phyloP scores from a whole-genome alignment of 805 yeast species.

The Saturnispora zaruensis region DNA sequence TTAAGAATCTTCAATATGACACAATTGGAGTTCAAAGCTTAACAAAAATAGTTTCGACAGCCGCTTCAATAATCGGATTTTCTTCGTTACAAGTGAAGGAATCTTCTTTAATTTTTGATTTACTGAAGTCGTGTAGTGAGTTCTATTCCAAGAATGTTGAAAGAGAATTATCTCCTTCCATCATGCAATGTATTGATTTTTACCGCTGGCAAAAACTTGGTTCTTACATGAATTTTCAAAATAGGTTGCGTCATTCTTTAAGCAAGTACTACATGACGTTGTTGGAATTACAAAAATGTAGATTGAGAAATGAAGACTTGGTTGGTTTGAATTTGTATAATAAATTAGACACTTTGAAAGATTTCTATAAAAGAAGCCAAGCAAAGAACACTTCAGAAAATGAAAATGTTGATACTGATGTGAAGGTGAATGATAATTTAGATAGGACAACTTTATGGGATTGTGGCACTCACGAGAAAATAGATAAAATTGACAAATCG shows the following conservation, averaged over 20 bases:
- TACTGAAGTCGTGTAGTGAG: constrained; percentile 32
- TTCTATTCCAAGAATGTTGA: constrained; percentile 46
- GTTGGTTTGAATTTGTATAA: constrained; percentile 10
- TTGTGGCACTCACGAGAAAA: constrained; percentile 33
- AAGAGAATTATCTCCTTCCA: constrained; percentile 40
- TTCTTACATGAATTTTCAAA: constrained; percentile 56
- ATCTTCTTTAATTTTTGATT: constrained; percentile 19
- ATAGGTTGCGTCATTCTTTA: constrained; percentile 42
- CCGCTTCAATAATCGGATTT: constrained; percentile 14
- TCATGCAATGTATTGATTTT: constrained; percentile 46
- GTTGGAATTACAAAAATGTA: constrained; percentile 28
- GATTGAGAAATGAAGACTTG: constrained; percentile 23
- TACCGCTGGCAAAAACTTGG: constrained; percentile 57
- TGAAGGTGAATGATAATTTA: constrained; percentile 45
- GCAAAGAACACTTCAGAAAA: neutral
- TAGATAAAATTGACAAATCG: constrained; percentile 12
- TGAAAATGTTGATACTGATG: constrained; percentile 21
- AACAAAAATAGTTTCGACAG: constrained; percentile 38
- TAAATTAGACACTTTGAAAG: constrained; percentile 9
- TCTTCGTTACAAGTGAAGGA: neutral
- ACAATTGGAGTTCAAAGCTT: constrained; percentile 48
- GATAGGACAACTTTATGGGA: constrained; percentile 50
- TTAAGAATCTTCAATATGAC: constrained; percentile 73
- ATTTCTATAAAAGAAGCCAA: constrained; percentile 11
- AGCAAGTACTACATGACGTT: constrained; percentile 32